phyloP scores from a whole-genome alignment of 2,329 filamentous ascomycete species.

The Fonsecaea nubica region DNA sequence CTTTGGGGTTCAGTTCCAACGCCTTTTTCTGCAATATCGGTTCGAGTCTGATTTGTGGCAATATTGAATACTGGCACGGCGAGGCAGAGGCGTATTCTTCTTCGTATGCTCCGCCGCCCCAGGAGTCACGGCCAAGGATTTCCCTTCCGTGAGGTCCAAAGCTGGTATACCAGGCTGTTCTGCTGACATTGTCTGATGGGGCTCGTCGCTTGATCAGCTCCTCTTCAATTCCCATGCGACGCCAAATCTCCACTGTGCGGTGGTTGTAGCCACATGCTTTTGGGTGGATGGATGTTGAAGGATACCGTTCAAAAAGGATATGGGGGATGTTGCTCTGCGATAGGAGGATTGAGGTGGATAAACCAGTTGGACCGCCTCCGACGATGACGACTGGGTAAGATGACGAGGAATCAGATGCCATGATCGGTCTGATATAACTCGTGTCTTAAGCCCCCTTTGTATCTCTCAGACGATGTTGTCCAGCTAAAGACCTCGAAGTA shows the following conservation, averaged over 20 bases:
- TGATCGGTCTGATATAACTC: not conserved
- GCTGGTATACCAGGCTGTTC: constrained; percentile 46
- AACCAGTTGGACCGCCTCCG: constrained; percentile 45
- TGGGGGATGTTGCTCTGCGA: constrained; percentile 42
- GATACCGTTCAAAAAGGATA: constrained; percentile 44
- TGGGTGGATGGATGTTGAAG: constrained; percentile 45
- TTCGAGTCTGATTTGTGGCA: constrained; percentile 49
- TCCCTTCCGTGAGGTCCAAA: constrained; percentile 43
- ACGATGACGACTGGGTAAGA: constrained; percentile 41
- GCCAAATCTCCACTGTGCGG: constrained; percentile 41
- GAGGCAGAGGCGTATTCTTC: constrained; percentile 41
- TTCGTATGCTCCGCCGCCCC: constrained; percentile 42
- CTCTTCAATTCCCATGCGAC: constrained; percentile 44
- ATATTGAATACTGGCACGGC: constrained; percentile 42
- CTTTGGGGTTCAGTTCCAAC: constrained; percentile 43
- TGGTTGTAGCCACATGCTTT: constrained; percentile 46
- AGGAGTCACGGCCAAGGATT: constrained; percentile 43
- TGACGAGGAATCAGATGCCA: not conserved
- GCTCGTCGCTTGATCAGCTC: constrained; percentile 40
- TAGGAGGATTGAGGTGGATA: constrained; percentile 44
- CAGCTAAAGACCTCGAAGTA: not conserved
- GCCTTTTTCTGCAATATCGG: constrained; percentile 45
- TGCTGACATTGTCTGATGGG: constrained; percentile 39
- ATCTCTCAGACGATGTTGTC: not conserved
- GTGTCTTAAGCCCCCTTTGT: not conserved